Percentiles rank a stretch among this genome's conserved stretches.
phyloP scores from a whole-genome alignment of 2,329 filamentous ascomycete genomes.

The Massarina eburnea region DNA sequence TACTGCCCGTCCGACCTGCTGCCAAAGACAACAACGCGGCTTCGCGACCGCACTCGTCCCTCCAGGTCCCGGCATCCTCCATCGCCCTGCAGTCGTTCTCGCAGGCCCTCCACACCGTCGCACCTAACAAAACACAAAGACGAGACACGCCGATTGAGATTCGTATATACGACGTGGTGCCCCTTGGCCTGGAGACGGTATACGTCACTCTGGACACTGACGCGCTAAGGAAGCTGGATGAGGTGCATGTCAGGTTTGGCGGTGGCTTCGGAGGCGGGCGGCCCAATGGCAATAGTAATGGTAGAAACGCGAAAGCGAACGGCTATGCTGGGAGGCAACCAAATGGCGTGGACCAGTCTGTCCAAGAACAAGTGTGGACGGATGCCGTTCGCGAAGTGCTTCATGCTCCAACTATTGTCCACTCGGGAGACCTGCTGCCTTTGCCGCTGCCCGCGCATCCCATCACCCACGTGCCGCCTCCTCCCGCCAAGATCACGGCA shows the following conservation, averaged over 20 bases:
- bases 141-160: slow-evolving; percentile 81
- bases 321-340: slow-evolving; percentile 28
- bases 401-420: slow-evolving; percentile 72
- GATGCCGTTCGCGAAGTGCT: slow-evolving; percentile 70
- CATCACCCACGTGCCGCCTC: slow-evolving; percentile 80
- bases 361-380: slow-evolving; percentile 40
- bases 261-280: slow-evolving; percentile 54
- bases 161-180: slow-evolving; percentile 75
- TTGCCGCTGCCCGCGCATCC: slow-evolving; percentile 77
- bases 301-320: slow-evolving; percentile 40
- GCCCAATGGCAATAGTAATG: slow-evolving; percentile 39
- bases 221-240: slow-evolving; percentile 75
- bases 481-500: slow-evolving; percentile 84
- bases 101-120: slow-evolving; percentile 68
- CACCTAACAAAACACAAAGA: slow-evolving; percentile 74
- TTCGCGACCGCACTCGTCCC: slow-evolving; percentile 67
- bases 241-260: slow-evolving; percentile 81
- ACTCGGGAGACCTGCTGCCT: slow-evolving; percentile 80
- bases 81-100: slow-evolving; percentile 78
- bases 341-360: slow-evolving; percentile 17
- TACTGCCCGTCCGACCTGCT: slow-evolving; percentile 69
- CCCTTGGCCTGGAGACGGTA: slow-evolving; percentile 78
- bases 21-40: slow-evolving; percentile 35
- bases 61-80: slow-evolving; percentile 75
- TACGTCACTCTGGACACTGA: slow-evolving; percentile 85